Percentiles rank a stretch among this genome's conserved stretches.
These are phyloP conservation scores for Hypoxylon cercidicola DNA, from an alignment of 495 filamentous ascomycete genomes.

Conservation along the genomic window DNA sequence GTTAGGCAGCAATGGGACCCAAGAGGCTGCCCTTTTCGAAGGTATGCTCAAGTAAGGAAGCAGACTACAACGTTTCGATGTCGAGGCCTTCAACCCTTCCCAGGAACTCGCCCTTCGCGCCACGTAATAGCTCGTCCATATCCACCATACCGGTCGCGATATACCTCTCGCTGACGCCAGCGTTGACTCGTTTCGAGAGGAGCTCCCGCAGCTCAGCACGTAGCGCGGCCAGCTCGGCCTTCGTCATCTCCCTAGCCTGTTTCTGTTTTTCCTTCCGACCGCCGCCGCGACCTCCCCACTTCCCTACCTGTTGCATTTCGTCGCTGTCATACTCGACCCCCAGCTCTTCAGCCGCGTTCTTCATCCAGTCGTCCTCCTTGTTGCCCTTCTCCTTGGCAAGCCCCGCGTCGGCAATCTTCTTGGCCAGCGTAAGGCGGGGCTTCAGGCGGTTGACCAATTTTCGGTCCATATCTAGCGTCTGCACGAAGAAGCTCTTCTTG, in stretches of 20 bases:
- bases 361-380: conserved; percentile 86
- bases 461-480: conserved; percentile 84
- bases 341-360: conserved; percentile 86
- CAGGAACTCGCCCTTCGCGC: conserved; percentile 61
- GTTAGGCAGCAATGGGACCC: too few relatives aligned
- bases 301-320: conserved; percentile 72
- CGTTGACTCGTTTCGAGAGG: conserved; percentile 81
- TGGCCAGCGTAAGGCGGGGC: conserved; percentile 76
- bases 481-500: conserved; percentile 66
- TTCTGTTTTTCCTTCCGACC: conserved; percentile 80
- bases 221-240: conserved; percentile 72
- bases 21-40: background rate
- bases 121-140: conserved; percentile 77
- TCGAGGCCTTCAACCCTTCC: conserved; percentile 55
- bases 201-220: conserved; percentile 71
- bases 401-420: conserved; percentile 82
- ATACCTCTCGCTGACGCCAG: conserved; percentile 92
- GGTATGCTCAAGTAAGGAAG: background rate
- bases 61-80: conserved; percentile 44
- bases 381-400: conserved; percentile 88
- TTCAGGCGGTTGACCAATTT: conserved; percentile 79
- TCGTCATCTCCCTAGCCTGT: conserved; percentile 72
- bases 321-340: conserved; percentile 94
- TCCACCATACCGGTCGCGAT: conserved; percentile 82
- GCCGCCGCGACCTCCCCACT: conserved; percentile 70